Percentiles rank a stretch among this genome's conserved stretches.
Evolutionary conservation across 2,329 filamentous ascomycete species (phyloP).

Genomic region (Myriangium duriaei): DNA sequence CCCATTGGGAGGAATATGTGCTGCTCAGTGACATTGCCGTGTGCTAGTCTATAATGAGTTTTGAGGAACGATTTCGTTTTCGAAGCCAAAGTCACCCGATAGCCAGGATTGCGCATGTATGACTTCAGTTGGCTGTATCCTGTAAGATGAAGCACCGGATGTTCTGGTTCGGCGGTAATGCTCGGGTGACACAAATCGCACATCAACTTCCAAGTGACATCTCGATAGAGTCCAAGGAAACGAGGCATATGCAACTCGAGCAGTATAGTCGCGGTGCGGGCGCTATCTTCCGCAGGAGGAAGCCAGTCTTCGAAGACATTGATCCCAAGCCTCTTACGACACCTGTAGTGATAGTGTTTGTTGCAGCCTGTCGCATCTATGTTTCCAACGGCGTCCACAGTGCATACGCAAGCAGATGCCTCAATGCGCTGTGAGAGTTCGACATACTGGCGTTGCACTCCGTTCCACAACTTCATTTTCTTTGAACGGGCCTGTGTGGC

Average conservation of each 20-base stretch:
- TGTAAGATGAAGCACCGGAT: slow-evolving; percentile 17
- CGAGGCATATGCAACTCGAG: slow-evolving; percentile 41
- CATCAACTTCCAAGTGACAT: slow-evolving; percentile 40
- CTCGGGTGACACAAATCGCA: slow-evolving; percentile 23
- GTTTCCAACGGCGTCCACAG: not conserved
- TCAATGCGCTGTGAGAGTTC: not conserved
- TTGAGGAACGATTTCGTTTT: slow-evolving; percentile 33
- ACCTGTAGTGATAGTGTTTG: slow-evolving; percentile 30
- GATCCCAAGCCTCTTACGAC: slow-evolving; percentile 32
- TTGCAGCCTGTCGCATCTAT: slow-evolving; percentile 24
- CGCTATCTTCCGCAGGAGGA: slow-evolving; percentile 22
- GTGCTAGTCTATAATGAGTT: slow-evolving; percentile 36
- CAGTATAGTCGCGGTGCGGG: slow-evolving; percentile 32
- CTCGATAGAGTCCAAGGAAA: slow-evolving; percentile 37
- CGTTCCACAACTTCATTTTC: slow-evolving; percentile 25
- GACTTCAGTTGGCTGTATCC: slow-evolving; percentile 23
- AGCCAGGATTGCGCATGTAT: slow-evolving; percentile 14
- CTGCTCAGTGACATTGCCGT: slow-evolving; percentile 30
- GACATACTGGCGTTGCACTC: slow-evolving; percentile 21
- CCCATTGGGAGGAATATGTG: slow-evolving; percentile 37
- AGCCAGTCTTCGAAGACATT: slow-evolving; percentile 38
- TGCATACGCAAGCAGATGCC: not conserved
- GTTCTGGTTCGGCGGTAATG: slow-evolving; percentile 13
- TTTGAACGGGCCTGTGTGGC: slow-evolving; percentile 20
- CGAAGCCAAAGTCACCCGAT: slow-evolving; percentile 28